phyloP scores from a whole-genome alignment of 352 stramenopile genomes.

The Phytophthora pistaciae region DNA sequence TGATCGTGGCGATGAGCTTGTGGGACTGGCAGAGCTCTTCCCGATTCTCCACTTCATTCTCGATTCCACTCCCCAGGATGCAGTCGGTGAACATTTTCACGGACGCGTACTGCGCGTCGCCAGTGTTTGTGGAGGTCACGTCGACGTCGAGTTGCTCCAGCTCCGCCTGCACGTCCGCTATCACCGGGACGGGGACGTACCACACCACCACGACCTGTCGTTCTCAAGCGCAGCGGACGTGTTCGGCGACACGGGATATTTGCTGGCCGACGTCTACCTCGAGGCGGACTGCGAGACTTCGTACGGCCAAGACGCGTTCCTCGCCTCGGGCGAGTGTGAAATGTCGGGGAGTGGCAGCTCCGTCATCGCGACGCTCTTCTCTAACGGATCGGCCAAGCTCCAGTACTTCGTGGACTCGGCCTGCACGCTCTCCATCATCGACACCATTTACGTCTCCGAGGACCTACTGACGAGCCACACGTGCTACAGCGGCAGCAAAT shows the following conservation, averaged over 20 bases:
- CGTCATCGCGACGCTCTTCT: constrained; percentile 19
- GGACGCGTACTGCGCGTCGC: constrained; percentile 21
- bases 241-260: constrained; percentile 20
- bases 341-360: neutral
- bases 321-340: constrained; percentile 17
- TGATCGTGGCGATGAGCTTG: neutral
- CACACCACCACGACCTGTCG: constrained; percentile 25
- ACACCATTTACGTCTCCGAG: constrained; percentile 22
- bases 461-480: constrained; percentile 28
- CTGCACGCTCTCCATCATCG: constrained; percentile 14
- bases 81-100: constrained; percentile 30
- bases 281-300: constrained; percentile 14
- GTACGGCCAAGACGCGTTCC: constrained; percentile 5
- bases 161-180: constrained; percentile 19
- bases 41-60: constrained; percentile 16
- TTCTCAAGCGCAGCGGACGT: constrained; percentile 17
- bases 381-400: constrained; percentile 31
- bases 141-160: constrained; percentile 14
- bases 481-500: constrained; percentile 16
- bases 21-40: neutral
- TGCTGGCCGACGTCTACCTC: constrained; percentile 17
- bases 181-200: constrained; percentile 7
- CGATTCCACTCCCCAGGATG: constrained; percentile 5
- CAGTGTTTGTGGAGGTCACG: constrained; percentile 8
- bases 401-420: constrained; percentile 30